Evolutionary conservation across 2,329 filamentous ascomycete species (phyloP).

Genomic region (Colletotrichum higginsianum): DNA sequence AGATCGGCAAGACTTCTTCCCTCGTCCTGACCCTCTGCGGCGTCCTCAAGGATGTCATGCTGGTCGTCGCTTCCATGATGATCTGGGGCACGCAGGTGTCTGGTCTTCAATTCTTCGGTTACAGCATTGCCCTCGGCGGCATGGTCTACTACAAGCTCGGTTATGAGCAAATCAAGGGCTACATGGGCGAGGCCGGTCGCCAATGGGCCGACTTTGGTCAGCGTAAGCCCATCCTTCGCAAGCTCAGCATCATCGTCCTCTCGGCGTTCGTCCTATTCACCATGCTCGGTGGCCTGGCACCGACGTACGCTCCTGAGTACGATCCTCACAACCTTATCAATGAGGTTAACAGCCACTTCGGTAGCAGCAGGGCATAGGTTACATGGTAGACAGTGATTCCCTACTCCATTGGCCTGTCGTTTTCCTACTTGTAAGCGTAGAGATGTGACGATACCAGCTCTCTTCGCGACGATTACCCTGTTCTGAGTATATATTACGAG

Average conservation of each 20-base stretch:
- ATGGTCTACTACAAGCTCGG: conserved; percentile 92
- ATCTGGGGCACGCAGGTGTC: conserved; percentile 86
- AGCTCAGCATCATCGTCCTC: conserved; percentile 78
- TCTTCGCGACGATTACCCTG: conserved; percentile 35
- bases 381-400: conserved; percentile 7
- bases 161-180: conserved; percentile 85
- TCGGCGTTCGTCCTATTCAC: conserved; percentile 77
- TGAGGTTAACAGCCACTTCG: conserved; percentile 66
- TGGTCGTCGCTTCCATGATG: conserved; percentile 84
- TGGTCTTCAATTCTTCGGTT: conserved; percentile 85
- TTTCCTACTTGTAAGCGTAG: conserved; percentile 29
- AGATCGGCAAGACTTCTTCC: conserved; percentile 91
- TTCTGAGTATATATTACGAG: conserved; percentile 42
- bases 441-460: conserved; percentile 37
- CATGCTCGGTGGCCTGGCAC: conserved; percentile 77
- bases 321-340: conserved; percentile 65
- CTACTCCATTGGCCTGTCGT: conserved; percentile 11
- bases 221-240: conserved; percentile 82
- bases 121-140: conserved; percentile 83
- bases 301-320: conserved; percentile 70
- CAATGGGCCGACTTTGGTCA: conserved; percentile 90
- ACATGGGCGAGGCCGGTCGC: conserved; percentile 79
- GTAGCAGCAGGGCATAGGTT: conserved; percentile 50
- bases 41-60: conserved; percentile 89
- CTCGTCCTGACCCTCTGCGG: conserved; percentile 89